Percentiles rank a stretch among this genome's conserved stretches.
These are phyloP conservation scores for Acer saccharum DNA, from an alignment of 345 rosid genomes.

Conservation along the genomic window DNA sequence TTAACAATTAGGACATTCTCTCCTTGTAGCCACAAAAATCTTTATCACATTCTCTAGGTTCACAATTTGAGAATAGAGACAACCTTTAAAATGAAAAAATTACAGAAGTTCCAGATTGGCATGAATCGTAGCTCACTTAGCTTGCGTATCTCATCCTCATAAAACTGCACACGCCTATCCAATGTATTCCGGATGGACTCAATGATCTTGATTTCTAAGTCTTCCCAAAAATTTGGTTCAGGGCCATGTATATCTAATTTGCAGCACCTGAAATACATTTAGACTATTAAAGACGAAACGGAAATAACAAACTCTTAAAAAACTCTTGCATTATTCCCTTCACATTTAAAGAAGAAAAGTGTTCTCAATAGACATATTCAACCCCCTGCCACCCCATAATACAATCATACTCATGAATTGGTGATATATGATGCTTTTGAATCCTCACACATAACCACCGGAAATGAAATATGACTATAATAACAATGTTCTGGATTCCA, in stretches of 20 bases:
- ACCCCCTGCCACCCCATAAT: background rate
- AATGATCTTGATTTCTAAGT: slow-evolving; percentile 77
- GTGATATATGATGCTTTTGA: background rate
- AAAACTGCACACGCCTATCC: slow-evolving; percentile 88
- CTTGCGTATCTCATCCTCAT: slow-evolving; percentile 96
- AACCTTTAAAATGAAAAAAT: slow-evolving; percentile 96
- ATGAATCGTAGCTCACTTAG: slow-evolving; percentile 89
- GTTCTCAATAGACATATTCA: background rate
- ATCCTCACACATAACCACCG: background rate
- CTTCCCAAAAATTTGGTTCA: slow-evolving; percentile 90
- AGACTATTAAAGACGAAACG: slow-evolving; percentile 26
- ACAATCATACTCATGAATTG: background rate
- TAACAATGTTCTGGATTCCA: background rate
- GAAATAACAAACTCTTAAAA: background rate
- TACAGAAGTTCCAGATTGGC: slow-evolving; percentile 97
- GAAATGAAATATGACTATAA: background rate
- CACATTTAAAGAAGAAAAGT: background rate
- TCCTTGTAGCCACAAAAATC: slow-evolving; percentile 19
- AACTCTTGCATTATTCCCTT: background rate
- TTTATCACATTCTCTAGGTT: slow-evolving; percentile 16
- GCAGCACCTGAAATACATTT: slow-evolving; percentile 78
- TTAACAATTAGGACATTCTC: slow-evolving; percentile 9
- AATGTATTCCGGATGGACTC: slow-evolving; percentile 84
- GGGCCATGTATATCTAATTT: slow-evolving; percentile 83
- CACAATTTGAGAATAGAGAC: slow-evolving; percentile 35